phyloP scores from a whole-genome alignment of 345 rosid genomes.

The Cardamine resedifolia region DNA sequence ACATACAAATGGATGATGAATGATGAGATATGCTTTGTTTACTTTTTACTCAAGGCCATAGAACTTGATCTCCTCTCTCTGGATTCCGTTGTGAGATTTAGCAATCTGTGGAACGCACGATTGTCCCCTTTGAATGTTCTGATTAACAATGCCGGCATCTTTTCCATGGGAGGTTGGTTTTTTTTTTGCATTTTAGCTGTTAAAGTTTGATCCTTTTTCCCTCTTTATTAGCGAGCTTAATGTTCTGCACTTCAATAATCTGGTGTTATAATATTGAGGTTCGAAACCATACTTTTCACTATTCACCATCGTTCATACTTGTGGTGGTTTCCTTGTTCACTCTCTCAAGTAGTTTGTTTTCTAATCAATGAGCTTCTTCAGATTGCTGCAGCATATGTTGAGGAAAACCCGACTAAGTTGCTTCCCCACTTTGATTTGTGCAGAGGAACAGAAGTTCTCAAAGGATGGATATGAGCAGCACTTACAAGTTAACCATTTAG shows the following conservation, averaged over 20 bases:
- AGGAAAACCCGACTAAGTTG: slow-evolving; percentile 2
- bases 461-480: slow-evolving; percentile 86
- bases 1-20: slow-evolving; percentile 20
- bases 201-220: not conserved
- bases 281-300: not conserved
- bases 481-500: slow-evolving; percentile 95
- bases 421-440: slow-evolving; percentile 21
- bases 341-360: not conserved
- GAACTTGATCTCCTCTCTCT: slow-evolving; percentile 94
- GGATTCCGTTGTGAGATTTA: slow-evolving; percentile 71
- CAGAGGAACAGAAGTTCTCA: slow-evolving; percentile 85
- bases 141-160: slow-evolving; percentile 91
- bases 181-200: slow-evolving; percentile 2
- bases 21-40: not conserved
- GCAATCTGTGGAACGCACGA: slow-evolving; percentile 70
- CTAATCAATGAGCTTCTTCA: not conserved
- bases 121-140: slow-evolving; percentile 71
- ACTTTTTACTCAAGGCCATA: slow-evolving; percentile 56
- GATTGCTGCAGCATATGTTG: not conserved
- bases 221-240: not conserved
- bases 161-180: slow-evolving; percentile 83
- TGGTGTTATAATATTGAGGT: not conserved
- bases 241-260: not conserved
- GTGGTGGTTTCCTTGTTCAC: not conserved
- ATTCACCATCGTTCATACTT: not conserved